phyloP scores from a whole-genome alignment of 2,329 filamentous ascomycete species.

The Nothophaeocryptopus gaeumannii region DNA sequence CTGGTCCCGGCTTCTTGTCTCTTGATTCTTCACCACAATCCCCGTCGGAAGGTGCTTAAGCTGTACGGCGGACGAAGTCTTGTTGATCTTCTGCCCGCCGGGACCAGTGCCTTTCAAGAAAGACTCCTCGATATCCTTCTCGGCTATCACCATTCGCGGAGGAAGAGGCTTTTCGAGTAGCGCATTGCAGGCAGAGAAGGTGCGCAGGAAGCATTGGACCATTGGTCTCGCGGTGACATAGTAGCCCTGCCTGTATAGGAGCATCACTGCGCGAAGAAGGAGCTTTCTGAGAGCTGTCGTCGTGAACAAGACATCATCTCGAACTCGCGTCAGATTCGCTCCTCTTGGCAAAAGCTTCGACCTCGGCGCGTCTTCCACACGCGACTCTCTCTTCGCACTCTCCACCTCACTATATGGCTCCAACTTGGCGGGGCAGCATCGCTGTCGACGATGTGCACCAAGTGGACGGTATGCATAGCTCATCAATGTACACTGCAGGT shows the following conservation, averaged over 20 bases:
- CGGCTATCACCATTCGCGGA: slow-evolving; percentile 70
- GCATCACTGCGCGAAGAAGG: not conserved
- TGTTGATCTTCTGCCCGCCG: slow-evolving; percentile 97
- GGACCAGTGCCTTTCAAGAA: slow-evolving; percentile 91
- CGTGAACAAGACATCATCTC: too few species aligned
- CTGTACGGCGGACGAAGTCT: slow-evolving; percentile 93
- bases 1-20: slow-evolving; percentile 78
- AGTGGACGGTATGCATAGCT: slow-evolving; percentile 10
- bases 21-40: slow-evolving; percentile 90
- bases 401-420: slow-evolving; percentile 7
- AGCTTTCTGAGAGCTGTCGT: not conserved
- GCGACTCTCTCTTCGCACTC: not conserved
- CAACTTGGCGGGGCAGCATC: slow-evolving; percentile 17
- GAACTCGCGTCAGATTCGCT: slow-evolving; percentile 6
- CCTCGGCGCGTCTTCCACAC: slow-evolving; percentile 13
- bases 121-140: slow-evolving; percentile 75
- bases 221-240: not conserved
- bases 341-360: not conserved
- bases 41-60: slow-evolving; percentile 86
- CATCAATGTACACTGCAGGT: not conserved
- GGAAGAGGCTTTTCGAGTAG: slow-evolving; percentile 62
- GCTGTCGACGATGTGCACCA: slow-evolving; percentile 6
- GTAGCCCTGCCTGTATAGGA: not conserved
- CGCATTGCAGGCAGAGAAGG: slow-evolving; percentile 19
- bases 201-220: slow-evolving; percentile 12